Evolutionary conservation across 2,329 filamentous ascomycete genomes (phyloP).

Genomic region (Fusarium stilboides): DNA sequence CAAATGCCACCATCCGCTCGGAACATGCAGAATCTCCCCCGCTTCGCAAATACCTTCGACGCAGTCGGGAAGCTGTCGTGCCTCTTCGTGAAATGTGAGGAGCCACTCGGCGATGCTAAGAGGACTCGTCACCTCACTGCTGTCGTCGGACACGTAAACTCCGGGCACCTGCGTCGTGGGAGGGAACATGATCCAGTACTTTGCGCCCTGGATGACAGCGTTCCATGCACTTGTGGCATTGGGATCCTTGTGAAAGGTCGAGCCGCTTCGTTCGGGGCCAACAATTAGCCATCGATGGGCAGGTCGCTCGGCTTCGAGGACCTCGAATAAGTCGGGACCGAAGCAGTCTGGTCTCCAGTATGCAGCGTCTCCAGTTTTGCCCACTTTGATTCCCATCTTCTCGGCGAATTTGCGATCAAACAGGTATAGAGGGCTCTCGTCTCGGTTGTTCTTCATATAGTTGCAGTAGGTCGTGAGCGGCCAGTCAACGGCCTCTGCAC

Average conservation of each 20-base stretch:
- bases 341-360: slow-evolving; percentile 91
- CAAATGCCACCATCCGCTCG: slow-evolving; percentile 96
- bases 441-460: slow-evolving; percentile 84
- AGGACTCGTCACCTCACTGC: slow-evolving; percentile 93
- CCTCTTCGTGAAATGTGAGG: slow-evolving; percentile 88
- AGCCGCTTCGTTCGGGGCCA: slow-evolving; percentile 88
- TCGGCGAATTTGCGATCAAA: slow-evolving; percentile 90
- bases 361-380: slow-evolving; percentile 63
- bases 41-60: slow-evolving; percentile 86
- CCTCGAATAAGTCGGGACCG: slow-evolving; percentile 86
- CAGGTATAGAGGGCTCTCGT: slow-evolving; percentile 93
- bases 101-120: slow-evolving; percentile 98
- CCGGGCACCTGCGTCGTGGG: slow-evolving; percentile 84
- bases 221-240: slow-evolving; percentile 90
- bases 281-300: slow-evolving; percentile 95
- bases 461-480: slow-evolving; percentile 82
- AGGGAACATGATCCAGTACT: slow-evolving; percentile 99
- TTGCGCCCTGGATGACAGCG: slow-evolving; percentile 87
- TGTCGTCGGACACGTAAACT: slow-evolving; percentile 89
- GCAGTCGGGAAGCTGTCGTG: slow-evolving; percentile 81
- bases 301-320: slow-evolving; percentile 83
- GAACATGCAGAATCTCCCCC: slow-evolving; percentile 93
- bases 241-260: slow-evolving; percentile 92
- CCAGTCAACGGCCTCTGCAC: slow-evolving; percentile 96
- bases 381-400: slow-evolving; percentile 83